Evolutionary conservation across 177 flowering plant species (phyloP).

Genomic region (Vitis hybrid): DNA sequence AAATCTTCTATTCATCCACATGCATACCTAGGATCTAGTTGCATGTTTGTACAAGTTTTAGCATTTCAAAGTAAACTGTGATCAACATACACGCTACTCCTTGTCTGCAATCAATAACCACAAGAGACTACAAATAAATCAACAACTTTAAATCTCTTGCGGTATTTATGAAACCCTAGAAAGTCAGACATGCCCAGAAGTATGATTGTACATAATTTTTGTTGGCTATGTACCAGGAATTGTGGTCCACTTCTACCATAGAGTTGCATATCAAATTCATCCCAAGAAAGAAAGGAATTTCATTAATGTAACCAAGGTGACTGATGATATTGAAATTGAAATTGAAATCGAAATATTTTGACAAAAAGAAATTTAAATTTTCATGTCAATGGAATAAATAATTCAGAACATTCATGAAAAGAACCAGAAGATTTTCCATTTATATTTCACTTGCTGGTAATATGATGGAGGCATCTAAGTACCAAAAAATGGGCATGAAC

Average conservation of each 20-base stretch:
- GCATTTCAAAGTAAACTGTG: too few relatives aligned
- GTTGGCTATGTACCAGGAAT: not conserved
- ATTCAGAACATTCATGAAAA: not conserved
- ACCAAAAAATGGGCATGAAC: constrained; percentile 3
- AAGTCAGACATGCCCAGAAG: not conserved
- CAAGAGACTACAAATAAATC: too few relatives aligned
- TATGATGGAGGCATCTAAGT: not conserved
- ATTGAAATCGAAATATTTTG: not conserved
- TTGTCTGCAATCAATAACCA: too few relatives aligned
- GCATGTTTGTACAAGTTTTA: too few relatives aligned
- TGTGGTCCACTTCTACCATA: not conserved
- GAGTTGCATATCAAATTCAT: not conserved
- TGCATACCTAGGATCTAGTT: too few relatives aligned
- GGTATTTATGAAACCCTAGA: too few relatives aligned
- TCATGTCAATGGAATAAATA: not conserved
- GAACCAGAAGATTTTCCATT: not conserved
- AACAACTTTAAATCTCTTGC: too few relatives aligned
- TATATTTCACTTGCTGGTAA: not conserved
- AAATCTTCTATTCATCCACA: too few relatives aligned
- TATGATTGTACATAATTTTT: not conserved
- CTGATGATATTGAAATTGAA: not conserved
- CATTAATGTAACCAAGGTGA: too few relatives aligned
- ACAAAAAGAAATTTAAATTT: not conserved
- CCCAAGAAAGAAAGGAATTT: not conserved
- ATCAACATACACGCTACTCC: too few relatives aligned